Evolutionary conservation across 495 filamentous ascomycete genomes (phyloP).

Genomic region (Lophiotrema nucula): DNA sequence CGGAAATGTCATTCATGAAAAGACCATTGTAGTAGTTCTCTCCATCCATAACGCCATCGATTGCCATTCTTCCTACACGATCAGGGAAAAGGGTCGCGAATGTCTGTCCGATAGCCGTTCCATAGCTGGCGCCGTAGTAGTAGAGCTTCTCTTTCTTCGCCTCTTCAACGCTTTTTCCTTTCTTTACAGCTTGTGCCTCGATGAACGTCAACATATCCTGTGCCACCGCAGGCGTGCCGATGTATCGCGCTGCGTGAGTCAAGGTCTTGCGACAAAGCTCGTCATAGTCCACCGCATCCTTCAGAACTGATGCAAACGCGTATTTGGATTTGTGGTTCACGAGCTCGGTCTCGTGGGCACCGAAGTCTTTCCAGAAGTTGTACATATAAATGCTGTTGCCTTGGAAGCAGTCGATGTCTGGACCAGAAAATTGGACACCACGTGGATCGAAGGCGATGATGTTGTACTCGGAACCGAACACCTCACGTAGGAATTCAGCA

Average conservation of each 20-base stretch:
- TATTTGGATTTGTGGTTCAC: neutral
- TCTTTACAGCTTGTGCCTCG: constrained; percentile 46
- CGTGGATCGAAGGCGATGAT: constrained; percentile 55
- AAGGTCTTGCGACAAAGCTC: neutral
- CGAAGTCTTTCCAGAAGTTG: neutral
- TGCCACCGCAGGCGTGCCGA: constrained; percentile 50
- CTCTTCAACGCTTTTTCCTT: constrained; percentile 28
- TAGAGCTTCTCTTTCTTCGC: constrained; percentile 37
- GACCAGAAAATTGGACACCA: constrained; percentile 40
- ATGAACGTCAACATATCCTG: constrained; percentile 51
- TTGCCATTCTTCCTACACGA: constrained; percentile 48
- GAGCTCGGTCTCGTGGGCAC: neutral
- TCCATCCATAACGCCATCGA: constrained; percentile 54
- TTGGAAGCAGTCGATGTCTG: neutral
- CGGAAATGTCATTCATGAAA: neutral
- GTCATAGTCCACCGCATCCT: neutral
- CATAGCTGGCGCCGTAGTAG: constrained; percentile 38
- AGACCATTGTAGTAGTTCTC: constrained; percentile 34
- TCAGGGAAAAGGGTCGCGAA: constrained; percentile 55
- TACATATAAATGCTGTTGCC: neutral
- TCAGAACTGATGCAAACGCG: neutral
- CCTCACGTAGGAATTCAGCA: too few relatives aligned
- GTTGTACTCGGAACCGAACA: too few relatives aligned
- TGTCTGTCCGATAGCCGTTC: constrained; percentile 39
- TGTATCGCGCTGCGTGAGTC: constrained; percentile 33